Evolutionary conservation across 164 flowering plant species (phyloP).

Genomic region (Stephania cephalantha): DNA sequence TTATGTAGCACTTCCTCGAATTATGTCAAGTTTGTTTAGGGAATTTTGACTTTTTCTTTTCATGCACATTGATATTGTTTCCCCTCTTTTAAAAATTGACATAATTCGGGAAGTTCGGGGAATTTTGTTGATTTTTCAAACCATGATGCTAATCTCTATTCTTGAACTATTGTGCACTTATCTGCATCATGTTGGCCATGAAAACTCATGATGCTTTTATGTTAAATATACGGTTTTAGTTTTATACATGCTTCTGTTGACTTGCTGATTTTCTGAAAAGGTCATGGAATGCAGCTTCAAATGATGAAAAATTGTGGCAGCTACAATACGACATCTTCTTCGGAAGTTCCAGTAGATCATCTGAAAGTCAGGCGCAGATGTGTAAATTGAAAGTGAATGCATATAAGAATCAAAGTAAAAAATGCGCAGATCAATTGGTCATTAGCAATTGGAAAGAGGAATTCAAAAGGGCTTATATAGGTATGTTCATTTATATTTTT

Average conservation of each 20-base stretch:
- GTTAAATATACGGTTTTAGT: neutral
- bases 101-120: too few relatives aligned
- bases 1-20: too few relatives aligned
- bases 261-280: slow-evolving; percentile 27
- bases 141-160: too few relatives aligned
- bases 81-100: too few relatives aligned
- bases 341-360: slow-evolving; percentile 18
- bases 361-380: slow-evolving; percentile 15
- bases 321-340: slow-evolving; percentile 39
- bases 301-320: slow-evolving; percentile 64
- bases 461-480: slow-evolving; percentile 44
- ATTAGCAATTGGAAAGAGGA: slow-evolving; percentile 47
- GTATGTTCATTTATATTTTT: slow-evolving; percentile 26
- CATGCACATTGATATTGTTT: too few relatives aligned
- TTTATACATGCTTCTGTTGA: neutral
- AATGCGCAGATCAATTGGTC: neutral
- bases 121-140: too few relatives aligned
- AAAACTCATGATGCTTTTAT: neutral
- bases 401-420: slow-evolving; percentile 7
- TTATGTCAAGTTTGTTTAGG: too few relatives aligned
- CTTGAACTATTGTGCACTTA: too few relatives aligned
- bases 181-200: too few relatives aligned
- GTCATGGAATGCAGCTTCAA: slow-evolving; percentile 80
- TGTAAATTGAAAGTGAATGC: slow-evolving; percentile 5
- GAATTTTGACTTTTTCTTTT: too few relatives aligned